phyloP scores from a whole-genome alignment of 208 protist species.

The Leptomonas seymouri region DNA sequence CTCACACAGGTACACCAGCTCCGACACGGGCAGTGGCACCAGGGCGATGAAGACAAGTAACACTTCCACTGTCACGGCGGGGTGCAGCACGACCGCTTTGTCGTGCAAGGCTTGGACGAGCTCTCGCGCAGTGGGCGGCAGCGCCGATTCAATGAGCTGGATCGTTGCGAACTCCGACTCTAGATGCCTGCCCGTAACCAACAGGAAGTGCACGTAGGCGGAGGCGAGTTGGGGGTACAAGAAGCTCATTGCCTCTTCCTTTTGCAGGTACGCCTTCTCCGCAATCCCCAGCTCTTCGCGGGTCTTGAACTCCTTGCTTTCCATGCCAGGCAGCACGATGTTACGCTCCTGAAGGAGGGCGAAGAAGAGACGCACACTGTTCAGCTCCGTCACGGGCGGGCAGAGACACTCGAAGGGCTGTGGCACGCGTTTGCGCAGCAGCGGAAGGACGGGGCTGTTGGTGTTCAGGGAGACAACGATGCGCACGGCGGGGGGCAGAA shows the following conservation, averaged over 20 bases:
- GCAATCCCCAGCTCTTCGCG: slow-evolving; percentile 45
- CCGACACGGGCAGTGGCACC: slow-evolving; percentile 61
- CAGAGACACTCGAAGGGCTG: slow-evolving; percentile 85
- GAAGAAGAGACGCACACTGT: slow-evolving; percentile 52
- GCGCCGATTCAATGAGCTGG: slow-evolving; percentile 43
- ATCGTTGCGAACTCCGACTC: slow-evolving; percentile 47
- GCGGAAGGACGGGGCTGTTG: slow-evolving; percentile 63
- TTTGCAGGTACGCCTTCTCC: slow-evolving; percentile 72
- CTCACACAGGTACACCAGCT: slow-evolving; percentile 81
- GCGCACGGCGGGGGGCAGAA: slow-evolving; percentile 54
- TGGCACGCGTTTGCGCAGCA: slow-evolving; percentile 67
- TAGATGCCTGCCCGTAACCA: slow-evolving; percentile 32
- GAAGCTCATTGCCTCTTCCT: slow-evolving; percentile 56
- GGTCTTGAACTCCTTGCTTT: slow-evolving; percentile 22
- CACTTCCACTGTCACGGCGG: slow-evolving; percentile 54
- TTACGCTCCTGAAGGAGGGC: slow-evolving; percentile 27
- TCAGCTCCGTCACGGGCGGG: slow-evolving; percentile 52
- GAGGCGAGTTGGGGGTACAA: slow-evolving; percentile 62
- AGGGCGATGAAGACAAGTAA: slow-evolving; percentile 56
- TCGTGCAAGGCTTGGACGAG: slow-evolving; percentile 49
- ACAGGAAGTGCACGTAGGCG: slow-evolving; percentile 53
- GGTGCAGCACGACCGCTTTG: slow-evolving; percentile 45
- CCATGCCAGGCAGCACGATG: slow-evolving; percentile 48
- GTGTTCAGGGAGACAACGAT: slow-evolving; percentile 72
- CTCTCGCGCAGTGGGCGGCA: slow-evolving; percentile 59